A percentile compares a stretch with the other conserved stretches of the same genome.
Conservation (phyloP, 2,329 filamentous ascomycete genomes). For the Nemania sp. region DNA sequence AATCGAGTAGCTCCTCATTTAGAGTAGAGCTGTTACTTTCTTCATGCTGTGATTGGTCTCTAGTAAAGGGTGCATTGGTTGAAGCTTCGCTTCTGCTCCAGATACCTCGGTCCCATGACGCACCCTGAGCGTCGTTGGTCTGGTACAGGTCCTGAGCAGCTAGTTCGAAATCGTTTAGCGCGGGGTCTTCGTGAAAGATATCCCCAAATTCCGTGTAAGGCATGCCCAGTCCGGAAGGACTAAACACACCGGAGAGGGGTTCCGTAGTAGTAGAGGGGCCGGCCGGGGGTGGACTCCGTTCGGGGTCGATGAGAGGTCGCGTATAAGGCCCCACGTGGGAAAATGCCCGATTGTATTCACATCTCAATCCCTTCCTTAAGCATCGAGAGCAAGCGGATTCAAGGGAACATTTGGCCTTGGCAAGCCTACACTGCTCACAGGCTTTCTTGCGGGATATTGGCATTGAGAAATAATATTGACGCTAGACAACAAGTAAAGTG, state of each 20-base stretch:
- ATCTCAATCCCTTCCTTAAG: slow-evolving; percentile 36
- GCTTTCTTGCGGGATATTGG: slow-evolving; percentile 46
- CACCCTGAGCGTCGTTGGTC: not conserved
- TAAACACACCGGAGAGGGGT: not conserved
- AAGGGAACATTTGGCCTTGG: slow-evolving; percentile 47
- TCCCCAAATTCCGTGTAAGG: not conserved
- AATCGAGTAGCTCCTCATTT: not conserved
- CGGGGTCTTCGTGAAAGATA: not conserved
- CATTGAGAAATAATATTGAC: slow-evolving; percentile 32
- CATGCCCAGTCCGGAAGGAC: not conserved
- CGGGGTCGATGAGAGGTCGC: not conserved
- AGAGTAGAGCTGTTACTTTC: not conserved
- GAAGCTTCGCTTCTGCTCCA: not conserved
- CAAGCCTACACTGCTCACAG: slow-evolving; percentile 44
- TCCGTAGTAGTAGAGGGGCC: slow-evolving; percentile 3
- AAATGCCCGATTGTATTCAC: slow-evolving; percentile 37
- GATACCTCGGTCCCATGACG: not conserved
- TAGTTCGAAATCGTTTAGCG: not conserved
- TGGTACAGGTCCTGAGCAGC: not conserved
- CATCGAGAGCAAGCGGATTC: slow-evolving; percentile 43
- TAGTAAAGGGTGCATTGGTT: not conserved
- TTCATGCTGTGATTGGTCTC: not conserved
- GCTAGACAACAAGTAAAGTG: not conserved
- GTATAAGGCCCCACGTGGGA: slow-evolving; percentile 27
- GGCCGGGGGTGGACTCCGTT: not conserved